phyloP scores from a whole-genome alignment of 1,284 basidiomycete genomes.

The Grifola frondosa region DNA sequence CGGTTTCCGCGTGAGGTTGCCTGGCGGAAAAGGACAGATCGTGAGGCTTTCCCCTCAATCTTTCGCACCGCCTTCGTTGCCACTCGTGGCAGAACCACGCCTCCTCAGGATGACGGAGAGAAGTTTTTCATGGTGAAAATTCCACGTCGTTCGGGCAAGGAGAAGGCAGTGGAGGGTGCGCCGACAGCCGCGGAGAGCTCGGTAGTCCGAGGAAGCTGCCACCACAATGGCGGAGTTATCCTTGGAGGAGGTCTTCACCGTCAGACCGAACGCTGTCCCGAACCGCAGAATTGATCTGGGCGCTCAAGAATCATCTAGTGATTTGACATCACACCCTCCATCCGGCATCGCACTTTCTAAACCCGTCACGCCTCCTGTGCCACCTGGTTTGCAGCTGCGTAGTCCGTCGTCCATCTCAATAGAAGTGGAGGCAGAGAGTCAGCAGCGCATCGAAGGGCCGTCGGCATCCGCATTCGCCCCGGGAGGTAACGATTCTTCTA shows the following conservation, averaged over 20 bases:
- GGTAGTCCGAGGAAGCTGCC: constrained; percentile 27
- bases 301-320: too few relatives aligned
- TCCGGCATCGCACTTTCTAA: too few relatives aligned
- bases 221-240: constrained; percentile 39
- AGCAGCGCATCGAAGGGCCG: constrained; percentile 36
- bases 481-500: constrained; percentile 18
- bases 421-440: constrained; percentile 36
- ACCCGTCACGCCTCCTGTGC: not conserved
- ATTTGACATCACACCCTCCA: too few relatives aligned
- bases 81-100: constrained; percentile 8
- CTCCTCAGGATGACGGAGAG: constrained; percentile 39
- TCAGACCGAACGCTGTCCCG: constrained; percentile 44
- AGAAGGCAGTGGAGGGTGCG: constrained; percentile 20
- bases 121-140: constrained; percentile 53
- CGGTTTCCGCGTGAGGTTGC: constrained; percentile 59
- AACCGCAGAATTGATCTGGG: constrained; percentile 22
- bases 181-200: constrained; percentile 1
- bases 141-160: constrained; percentile 42
- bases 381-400: not conserved
- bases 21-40: constrained; percentile 40
- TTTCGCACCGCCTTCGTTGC: constrained; percentile 5
- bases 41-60: constrained; percentile 28
- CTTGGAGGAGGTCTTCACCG: constrained; percentile 57
- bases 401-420: not conserved
- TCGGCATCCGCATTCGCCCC: constrained; percentile 9